These are phyloP conservation scores for Boletus rufocinnamomeus DNA, from an alignment of 768 basidiomycete species.

Conservation along the genomic window DNA sequence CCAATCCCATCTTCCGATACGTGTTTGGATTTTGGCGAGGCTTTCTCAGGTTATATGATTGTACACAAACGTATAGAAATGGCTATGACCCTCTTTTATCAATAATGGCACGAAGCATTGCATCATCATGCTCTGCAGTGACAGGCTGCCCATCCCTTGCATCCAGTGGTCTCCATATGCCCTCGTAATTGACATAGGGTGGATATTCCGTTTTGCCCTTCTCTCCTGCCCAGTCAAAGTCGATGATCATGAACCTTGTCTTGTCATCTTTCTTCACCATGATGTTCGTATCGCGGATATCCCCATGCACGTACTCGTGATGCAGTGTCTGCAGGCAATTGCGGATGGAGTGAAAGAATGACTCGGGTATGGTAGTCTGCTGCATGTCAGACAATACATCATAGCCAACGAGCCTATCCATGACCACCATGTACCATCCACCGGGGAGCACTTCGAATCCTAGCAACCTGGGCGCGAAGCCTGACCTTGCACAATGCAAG, in stretches of 20 bases:
- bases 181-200: too few relatives aligned
- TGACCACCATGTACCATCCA: neutral
- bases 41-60: too few relatives aligned
- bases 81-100: too few relatives aligned
- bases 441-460: neutral
- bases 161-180: too few relatives aligned
- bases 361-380: accelerated
- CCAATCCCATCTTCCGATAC: too few relatives aligned
- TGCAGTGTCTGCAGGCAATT: neutral
- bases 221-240: neutral
- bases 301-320: neutral
- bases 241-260: neutral
- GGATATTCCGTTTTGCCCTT: too few relatives aligned
- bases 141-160: too few relatives aligned
- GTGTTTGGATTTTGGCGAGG: too few relatives aligned
- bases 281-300: neutral
- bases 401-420: neutral
- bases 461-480: neutral
- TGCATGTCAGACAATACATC: neutral
- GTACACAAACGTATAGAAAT: too few relatives aligned
- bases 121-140: too few relatives aligned
- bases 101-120: too few relatives aligned
- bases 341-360: accelerated
- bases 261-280: neutral
- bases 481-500: neutral